A percentile compares a stretch with the other conserved stretches of the same genome.
Evolutionary conservation across 2,329 filamentous ascomycete genomes (phyloP).

Genomic region (Aspergillus brasiliensis): DNA sequence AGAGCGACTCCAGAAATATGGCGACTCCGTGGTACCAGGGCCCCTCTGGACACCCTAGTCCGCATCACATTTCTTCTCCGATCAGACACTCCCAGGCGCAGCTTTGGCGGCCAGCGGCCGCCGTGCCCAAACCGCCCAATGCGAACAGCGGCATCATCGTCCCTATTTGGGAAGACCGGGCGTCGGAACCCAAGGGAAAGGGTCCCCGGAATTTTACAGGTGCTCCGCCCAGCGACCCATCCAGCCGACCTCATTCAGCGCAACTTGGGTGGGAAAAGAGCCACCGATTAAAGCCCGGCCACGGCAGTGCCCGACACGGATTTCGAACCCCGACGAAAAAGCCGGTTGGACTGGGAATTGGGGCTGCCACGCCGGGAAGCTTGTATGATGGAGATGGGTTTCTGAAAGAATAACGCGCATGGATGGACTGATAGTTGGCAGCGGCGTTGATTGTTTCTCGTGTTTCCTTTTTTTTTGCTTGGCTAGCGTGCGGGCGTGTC

Average conservation of each 20-base stretch:
- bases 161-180: conserved; percentile 45
- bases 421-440: not conserved
- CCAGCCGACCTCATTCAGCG: conserved; percentile 13
- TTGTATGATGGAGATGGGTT: conserved; percentile 49
- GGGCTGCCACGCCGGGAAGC: conserved; percentile 46
- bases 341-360: conserved; percentile 32
- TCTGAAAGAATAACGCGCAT: conserved; percentile 34
- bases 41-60: not conserved
- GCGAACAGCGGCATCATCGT: conserved; percentile 29
- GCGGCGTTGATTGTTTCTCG: conserved; percentile 1
- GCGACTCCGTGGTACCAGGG: not conserved
- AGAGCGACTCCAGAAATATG: not conserved
- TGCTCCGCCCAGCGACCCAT: conserved; percentile 16
- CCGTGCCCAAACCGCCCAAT: conserved; percentile 13
- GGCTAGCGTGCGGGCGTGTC: conserved; percentile 7
- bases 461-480: conserved; percentile 8
- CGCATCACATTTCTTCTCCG: not conserved
- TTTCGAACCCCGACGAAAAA: conserved; percentile 32
- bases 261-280: not conserved
- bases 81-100: not conserved
- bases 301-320: conserved; percentile 20
- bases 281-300: not conserved
- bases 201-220: conserved; percentile 16
- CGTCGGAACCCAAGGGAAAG: conserved; percentile 16
- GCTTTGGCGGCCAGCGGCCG: conserved; percentile 11